Conservation (phyloP, 148 eudicot species). For the Gaultheria prostrata region DNA sequence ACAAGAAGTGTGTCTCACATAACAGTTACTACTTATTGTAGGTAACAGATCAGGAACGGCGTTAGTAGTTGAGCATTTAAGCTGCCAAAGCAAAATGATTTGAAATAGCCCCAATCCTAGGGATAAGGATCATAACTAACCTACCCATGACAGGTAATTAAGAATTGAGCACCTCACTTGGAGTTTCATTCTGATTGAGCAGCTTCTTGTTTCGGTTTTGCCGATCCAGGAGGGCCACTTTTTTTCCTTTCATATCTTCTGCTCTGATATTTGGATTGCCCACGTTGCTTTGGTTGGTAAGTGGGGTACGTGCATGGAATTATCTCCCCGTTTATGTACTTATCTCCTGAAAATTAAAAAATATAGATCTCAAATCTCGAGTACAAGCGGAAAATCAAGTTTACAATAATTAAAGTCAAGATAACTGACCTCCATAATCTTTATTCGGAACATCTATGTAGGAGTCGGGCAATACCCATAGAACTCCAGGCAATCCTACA, state of each 20-base stretch:
- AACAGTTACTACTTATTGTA: neutral
- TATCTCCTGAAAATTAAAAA: slow-evolving; percentile 49
- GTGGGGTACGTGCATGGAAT: slow-evolving; percentile 88
- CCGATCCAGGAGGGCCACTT: slow-evolving; percentile 65
- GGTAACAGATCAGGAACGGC: slow-evolving; percentile 1
- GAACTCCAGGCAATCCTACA: slow-evolving; percentile 83
- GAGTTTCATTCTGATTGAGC: slow-evolving; percentile 54
- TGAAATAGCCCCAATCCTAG: neutral
- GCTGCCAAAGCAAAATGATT: neutral
- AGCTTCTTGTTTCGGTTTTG: slow-evolving; percentile 51
- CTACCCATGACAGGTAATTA: neutral
- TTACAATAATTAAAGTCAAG: neutral
- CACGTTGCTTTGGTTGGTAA: slow-evolving; percentile 72
- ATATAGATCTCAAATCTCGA: neutral
- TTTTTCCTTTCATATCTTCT: slow-evolving; percentile 71
- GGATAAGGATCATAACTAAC: neutral
- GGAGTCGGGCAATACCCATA: slow-evolving; percentile 89
- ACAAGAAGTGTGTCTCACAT: neutral
- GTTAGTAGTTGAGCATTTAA: neutral
- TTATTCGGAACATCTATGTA: slow-evolving; percentile 89
- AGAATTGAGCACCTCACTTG: slow-evolving; percentile 32
- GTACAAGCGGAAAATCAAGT: neutral
- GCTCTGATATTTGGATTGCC: slow-evolving; percentile 52
- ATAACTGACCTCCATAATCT: slow-evolving; percentile 72
- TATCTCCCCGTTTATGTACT: slow-evolving; percentile 78